A percentile compares a stretch with the other conserved stretches of the same genome.
Evolutionary conservation across 768 basidiomycete species (phyloP).

Genomic region (Fistulinella prunicolor): DNA sequence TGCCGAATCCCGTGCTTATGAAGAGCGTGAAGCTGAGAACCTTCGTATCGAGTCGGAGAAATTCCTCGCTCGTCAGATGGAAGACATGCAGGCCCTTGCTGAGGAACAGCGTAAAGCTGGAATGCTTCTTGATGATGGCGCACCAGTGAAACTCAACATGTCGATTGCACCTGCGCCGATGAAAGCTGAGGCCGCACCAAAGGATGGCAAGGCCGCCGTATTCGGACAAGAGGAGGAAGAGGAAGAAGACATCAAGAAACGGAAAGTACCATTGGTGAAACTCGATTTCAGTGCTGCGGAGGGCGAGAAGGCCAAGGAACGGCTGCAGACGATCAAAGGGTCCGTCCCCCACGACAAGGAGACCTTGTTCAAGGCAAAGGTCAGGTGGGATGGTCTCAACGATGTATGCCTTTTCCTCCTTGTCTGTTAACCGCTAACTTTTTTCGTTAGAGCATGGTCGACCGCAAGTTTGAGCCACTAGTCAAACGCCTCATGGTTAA

Average conservation of each 20-base stretch:
- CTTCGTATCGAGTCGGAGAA: conserved; percentile 88
- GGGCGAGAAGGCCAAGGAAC: conserved; percentile 74
- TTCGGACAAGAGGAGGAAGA: conserved; percentile 87
- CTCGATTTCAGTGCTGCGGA: conserved; percentile 87
- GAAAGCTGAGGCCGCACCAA: conserved; percentile 43
- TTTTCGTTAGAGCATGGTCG: conserved; percentile 65
- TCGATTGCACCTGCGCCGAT: conserved; percentile 52
- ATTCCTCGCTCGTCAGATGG: conserved; percentile 92
- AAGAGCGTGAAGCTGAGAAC: conserved; percentile 84
- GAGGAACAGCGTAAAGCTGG: conserved; percentile 91
- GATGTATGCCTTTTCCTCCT: conserved; percentile 54
- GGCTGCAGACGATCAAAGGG: conserved; percentile 71
- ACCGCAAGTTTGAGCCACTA: conserved; percentile 82
- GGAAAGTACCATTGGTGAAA: conserved; percentile 84
- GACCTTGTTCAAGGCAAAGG: conserved; percentile 75
- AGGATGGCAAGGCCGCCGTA: conserved; percentile 55
- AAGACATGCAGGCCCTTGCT: conserved; percentile 89
- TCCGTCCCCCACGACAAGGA: conserved; percentile 79
- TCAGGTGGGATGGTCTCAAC: conserved; percentile 88
- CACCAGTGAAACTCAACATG: conserved; percentile 84
- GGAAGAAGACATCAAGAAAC: conserved; percentile 73
- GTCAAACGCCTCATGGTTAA: conserved; percentile 81
- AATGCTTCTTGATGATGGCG: conserved; percentile 86
- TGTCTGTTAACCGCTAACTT: conserved; percentile 10
- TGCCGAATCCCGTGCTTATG: conserved; percentile 74